A percentile compares a stretch with the other conserved stretches of the same genome.
Evolutionary conservation across 2,329 filamentous ascomycete species (phyloP).

Genomic region (Fusarium clavum): DNA sequence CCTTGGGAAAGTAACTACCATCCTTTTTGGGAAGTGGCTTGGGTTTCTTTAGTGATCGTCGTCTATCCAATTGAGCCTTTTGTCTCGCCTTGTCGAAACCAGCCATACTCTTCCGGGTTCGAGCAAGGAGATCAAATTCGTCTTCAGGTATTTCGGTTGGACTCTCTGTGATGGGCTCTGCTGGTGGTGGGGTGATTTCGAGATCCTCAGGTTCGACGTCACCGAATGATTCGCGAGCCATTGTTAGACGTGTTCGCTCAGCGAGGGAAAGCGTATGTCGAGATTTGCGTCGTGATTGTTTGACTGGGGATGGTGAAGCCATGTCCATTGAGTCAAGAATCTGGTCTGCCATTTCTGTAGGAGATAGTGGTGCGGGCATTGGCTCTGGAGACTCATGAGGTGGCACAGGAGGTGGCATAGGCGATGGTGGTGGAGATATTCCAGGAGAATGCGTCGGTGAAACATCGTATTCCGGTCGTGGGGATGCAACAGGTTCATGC

Average conservation of each 20-base stretch:
- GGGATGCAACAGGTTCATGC: constrained; percentile 31
- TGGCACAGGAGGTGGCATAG: constrained; percentile 4
- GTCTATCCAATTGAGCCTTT: constrained; percentile 69
- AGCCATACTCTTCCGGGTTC: constrained; percentile 71
- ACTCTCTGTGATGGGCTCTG: constrained; percentile 23
- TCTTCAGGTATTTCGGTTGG: constrained; percentile 40
- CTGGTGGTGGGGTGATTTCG: constrained; percentile 38
- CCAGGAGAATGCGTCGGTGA: constrained; percentile 26
- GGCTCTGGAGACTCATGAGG: constrained; percentile 22
- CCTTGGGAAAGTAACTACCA: constrained; percentile 59
- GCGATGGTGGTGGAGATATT: constrained; percentile 8
- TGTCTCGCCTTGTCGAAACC: constrained; percentile 71
- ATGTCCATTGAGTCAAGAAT: constrained; percentile 67
- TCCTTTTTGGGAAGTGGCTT: constrained; percentile 55
- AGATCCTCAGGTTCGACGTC: constrained; percentile 50
- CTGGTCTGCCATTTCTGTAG: constrained; percentile 63
- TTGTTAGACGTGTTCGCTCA: constrained; percentile 84
- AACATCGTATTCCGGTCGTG: constrained; percentile 21
- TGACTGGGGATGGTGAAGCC: constrained; percentile 68
- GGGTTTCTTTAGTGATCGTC: constrained; percentile 62
- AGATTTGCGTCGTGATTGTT: constrained; percentile 55
- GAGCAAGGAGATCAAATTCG: constrained; percentile 63
- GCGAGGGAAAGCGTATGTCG: constrained; percentile 72
- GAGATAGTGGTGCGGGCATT: constrained; percentile 29
- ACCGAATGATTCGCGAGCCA: constrained; percentile 69